Conservation (phyloP, 352 stramenopile genomes). For the Globisporangium sylvaticum region DNA sequence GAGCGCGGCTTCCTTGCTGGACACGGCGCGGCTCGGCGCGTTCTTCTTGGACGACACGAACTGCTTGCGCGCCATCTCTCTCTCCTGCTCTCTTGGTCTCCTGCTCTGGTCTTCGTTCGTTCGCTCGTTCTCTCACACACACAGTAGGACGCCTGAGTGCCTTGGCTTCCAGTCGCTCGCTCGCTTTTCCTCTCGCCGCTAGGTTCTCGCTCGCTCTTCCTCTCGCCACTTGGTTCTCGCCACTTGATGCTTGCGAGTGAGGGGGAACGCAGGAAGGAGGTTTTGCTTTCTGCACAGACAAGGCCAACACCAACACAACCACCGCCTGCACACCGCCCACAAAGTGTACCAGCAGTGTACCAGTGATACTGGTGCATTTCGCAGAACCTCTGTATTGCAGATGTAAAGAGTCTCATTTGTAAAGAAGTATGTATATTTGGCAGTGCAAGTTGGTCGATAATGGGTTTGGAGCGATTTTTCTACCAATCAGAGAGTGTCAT, state of each 20-base stretch:
- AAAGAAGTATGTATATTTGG: too few species aligned
- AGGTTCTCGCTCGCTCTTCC: background rate
- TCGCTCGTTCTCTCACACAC: background rate
- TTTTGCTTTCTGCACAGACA: slow-evolving; percentile 5
- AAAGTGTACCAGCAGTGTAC: background rate
- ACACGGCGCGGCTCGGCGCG: slow-evolving; percentile 68
- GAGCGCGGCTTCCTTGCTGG: slow-evolving; percentile 81
- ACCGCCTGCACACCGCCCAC: background rate
- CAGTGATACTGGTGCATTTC: too few species aligned
- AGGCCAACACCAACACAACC: background rate
- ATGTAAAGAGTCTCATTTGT: too few species aligned
- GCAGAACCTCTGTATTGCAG: too few species aligned
- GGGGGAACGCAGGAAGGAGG: slow-evolving; percentile 4
- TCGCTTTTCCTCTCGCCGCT: background rate
- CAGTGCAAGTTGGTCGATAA: too few species aligned
- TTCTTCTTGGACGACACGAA: slow-evolving; percentile 89
- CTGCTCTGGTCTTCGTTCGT: background rate
- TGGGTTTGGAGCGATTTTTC: too few species aligned
- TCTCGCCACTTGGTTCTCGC: too few species aligned
- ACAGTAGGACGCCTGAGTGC: background rate
- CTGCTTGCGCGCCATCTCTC: slow-evolving; percentile 77
- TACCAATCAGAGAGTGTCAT: too few species aligned
- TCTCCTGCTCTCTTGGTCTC: background rate
- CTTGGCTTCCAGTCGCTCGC: background rate
- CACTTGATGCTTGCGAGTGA: background rate